A percentile compares a stretch with the other conserved stretches of the same genome.
Evolutionary conservation across 768 basidiomycete species (phyloP).

Genomic region (Russula ochroleuca): DNA sequence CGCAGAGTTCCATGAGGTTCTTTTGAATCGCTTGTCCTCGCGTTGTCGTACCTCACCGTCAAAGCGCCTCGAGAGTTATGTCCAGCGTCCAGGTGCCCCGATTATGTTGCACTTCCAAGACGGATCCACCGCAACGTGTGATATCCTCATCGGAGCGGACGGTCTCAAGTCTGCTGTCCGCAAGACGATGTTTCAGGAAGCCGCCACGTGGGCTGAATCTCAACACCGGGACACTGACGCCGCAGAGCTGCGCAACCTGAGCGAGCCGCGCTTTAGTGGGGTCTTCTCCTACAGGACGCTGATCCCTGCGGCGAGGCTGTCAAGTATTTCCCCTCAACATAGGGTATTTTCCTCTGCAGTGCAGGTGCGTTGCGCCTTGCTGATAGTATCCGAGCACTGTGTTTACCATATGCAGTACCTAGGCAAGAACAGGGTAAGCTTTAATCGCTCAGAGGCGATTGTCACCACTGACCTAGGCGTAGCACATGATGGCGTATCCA

Average conservation of each 20-base stretch:
- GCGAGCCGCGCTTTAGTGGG: conserved; percentile 58
- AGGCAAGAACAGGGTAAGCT: conserved; percentile 42
- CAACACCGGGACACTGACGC: conserved; percentile 40
- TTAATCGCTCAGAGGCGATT: conserved; percentile 23
- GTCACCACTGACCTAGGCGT: background rate
- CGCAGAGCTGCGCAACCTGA: conserved; percentile 37
- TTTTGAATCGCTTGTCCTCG: conserved; percentile 45
- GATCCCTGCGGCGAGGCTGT: conserved; percentile 50
- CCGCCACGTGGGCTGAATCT: conserved; percentile 35
- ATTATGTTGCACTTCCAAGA: conserved; percentile 58
- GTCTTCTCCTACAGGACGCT: conserved; percentile 54
- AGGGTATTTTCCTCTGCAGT: conserved; percentile 44
- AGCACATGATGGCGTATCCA: conserved; percentile 63
- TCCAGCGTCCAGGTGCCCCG: conserved; percentile 37
- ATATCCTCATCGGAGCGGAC: conserved; percentile 65
- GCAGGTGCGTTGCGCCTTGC: conserved; percentile 37
- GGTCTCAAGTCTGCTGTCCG: conserved; percentile 56
- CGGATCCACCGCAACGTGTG: conserved; percentile 54
- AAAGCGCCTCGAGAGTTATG: conserved; percentile 58
- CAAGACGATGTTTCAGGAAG: conserved; percentile 35
- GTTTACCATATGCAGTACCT: conserved; percentile 45
- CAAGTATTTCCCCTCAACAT: conserved; percentile 44
- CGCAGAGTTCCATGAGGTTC: conserved; percentile 58
- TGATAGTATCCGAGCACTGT: background rate
- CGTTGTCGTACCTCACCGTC: conserved; percentile 46